phyloP scores from a whole-genome alignment of 345 rosid genomes.

The Lepidium didymum region DNA sequence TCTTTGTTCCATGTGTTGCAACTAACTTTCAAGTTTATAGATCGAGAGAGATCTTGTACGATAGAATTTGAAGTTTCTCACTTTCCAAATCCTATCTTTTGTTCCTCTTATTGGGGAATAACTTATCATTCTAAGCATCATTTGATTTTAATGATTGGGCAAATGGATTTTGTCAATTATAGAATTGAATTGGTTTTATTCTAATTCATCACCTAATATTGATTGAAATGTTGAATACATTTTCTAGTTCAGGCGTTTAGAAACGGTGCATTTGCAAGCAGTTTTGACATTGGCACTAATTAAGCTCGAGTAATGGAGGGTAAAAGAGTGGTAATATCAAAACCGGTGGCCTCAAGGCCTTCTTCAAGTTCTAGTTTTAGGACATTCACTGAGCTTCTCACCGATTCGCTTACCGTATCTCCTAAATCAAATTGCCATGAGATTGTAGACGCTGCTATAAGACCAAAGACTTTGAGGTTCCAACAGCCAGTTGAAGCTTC shows the following conservation, averaged over 20 bases:
- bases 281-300: background rate
- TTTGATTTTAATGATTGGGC: background rate
- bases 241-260: background rate
- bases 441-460: constrained; percentile 50
- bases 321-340: constrained; percentile 55
- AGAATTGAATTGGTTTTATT: background rate
- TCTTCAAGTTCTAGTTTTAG: constrained; percentile 51
- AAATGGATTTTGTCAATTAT: background rate
- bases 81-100: background rate
- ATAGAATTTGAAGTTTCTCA: background rate
- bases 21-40: background rate
- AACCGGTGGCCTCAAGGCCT: constrained; percentile 93
- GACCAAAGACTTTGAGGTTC: constrained; percentile 71
- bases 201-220: background rate
- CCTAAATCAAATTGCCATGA: constrained; percentile 37
- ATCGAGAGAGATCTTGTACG: background rate
- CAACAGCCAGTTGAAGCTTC: constrained; percentile 38
- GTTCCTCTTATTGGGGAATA: background rate
- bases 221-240: background rate
- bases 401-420: constrained; percentile 45
- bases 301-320: constrained; percentile 45
- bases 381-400: constrained; percentile 69
- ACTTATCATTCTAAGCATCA: background rate
- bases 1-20: background rate
- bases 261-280: background rate